Percentiles rank a stretch among this genome's conserved stretches.
Conservation (phyloP, 805 yeast genomes). For the Sugiyamaella chiloensis region DNA sequence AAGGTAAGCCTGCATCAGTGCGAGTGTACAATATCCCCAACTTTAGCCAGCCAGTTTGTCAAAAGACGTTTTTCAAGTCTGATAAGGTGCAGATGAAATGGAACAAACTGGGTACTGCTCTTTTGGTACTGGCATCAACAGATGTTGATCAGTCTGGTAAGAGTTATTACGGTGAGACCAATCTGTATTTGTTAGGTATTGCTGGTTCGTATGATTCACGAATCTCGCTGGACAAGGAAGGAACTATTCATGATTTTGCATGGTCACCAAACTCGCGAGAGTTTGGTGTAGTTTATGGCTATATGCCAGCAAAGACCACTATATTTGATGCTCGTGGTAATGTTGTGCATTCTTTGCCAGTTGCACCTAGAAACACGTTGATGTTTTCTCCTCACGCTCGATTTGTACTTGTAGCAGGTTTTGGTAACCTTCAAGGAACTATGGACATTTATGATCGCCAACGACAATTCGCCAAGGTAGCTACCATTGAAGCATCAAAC, state of each 20-base stretch:
- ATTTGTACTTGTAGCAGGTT: conserved; percentile 90
- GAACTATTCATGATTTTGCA: conserved; percentile 95
- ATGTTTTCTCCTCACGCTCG: conserved; percentile 92
- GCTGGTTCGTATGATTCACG: conserved; percentile 90
- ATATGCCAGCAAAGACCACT: conserved; percentile 94
- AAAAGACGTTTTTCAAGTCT: conserved; percentile 91
- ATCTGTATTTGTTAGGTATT: conserved; percentile 83
- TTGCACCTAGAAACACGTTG: conserved; percentile 85
- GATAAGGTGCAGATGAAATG: conserved; percentile 89
- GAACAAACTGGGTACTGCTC: conserved; percentile 93
- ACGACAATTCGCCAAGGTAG: conserved; percentile 72
- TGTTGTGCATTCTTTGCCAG: conserved; percentile 74
- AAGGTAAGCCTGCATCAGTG: conserved; percentile 87
- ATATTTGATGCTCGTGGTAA: conserved; percentile 95
- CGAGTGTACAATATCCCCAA: conserved; percentile 78
- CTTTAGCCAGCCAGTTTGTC: conserved; percentile 71
- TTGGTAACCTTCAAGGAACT: conserved; percentile 95
- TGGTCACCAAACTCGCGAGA: conserved; percentile 97
- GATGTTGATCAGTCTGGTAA: conserved; percentile 93
- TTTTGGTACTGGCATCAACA: conserved; percentile 88
- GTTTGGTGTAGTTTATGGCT: conserved; percentile 96
- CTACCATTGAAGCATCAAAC: conserved; percentile 86
- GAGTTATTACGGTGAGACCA: conserved; percentile 95
- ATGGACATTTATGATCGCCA: conserved; percentile 93
- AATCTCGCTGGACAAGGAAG: conserved; percentile 83